Conservation (phyloP, 371 early-diverging fungal genomes). For the Blakeslea trispora region DNA sequence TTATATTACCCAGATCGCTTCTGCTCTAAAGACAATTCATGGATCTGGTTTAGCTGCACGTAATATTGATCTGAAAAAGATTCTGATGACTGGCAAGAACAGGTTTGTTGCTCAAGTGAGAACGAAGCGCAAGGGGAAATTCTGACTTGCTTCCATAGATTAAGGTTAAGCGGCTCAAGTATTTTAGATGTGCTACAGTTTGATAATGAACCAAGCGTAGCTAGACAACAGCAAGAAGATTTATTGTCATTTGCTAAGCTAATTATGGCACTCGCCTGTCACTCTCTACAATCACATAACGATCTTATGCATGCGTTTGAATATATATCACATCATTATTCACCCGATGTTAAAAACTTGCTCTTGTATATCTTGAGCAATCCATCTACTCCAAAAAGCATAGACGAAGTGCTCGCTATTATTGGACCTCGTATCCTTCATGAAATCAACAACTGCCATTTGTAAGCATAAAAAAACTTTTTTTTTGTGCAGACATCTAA, state of each 20-base stretch:
- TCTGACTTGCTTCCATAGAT: constrained; percentile 32
- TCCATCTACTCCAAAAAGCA: constrained; percentile 69
- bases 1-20: constrained; percentile 81
- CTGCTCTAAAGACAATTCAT: constrained; percentile 86
- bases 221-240: constrained; percentile 80
- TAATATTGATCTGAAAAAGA: constrained; percentile 78
- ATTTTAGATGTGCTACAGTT: constrained; percentile 81
- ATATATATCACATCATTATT: constrained; percentile 69
- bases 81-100: constrained; percentile 78
- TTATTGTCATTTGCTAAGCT: constrained; percentile 84
- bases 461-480: too few species aligned
- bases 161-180: constrained; percentile 83
- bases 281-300: constrained; percentile 64
- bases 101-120: constrained; percentile 54
- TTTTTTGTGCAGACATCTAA: too few species aligned
- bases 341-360: constrained; percentile 77
- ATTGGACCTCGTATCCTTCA: constrained; percentile 76
- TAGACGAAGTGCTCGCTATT: constrained; percentile 84
- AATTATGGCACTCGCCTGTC: constrained; percentile 76
- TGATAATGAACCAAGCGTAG: constrained; percentile 63
- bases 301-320: constrained; percentile 79
- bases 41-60: constrained; percentile 80
- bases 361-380: constrained; percentile 79
- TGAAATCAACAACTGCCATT: constrained; percentile 72
- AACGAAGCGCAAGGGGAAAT: background rate